Evolutionary conservation across 306 rosid genomes (phyloP).

Genomic region (Herpetospermum pedunculosum): DNA sequence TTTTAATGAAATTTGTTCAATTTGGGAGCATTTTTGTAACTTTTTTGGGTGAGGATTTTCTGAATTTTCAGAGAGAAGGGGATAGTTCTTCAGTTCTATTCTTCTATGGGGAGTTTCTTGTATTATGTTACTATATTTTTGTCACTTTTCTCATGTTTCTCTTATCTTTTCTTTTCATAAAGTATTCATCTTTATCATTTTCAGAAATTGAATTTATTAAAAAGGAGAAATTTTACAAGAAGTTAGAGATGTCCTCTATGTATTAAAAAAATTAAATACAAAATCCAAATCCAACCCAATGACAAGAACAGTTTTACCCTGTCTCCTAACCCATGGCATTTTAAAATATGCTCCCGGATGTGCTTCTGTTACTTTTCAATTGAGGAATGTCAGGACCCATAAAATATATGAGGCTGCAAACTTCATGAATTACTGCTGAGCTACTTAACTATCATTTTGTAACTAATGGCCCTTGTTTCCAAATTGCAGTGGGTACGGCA

Average conservation of each 20-base stretch:
- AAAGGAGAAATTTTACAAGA: not conserved
- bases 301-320: not conserved
- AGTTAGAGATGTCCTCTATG: not conserved
- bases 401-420: not conserved
- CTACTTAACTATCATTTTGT: not conserved
- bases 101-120: not conserved
- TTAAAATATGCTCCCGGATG: not conserved
- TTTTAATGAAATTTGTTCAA: not conserved
- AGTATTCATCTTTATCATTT: not conserved
- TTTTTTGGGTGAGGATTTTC: not conserved
- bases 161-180: not conserved
- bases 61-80: not conserved
- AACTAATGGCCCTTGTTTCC: slow-evolving; percentile 1
- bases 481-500: slow-evolving; percentile 76
- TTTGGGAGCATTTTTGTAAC: not conserved
- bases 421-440: not conserved
- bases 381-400: not conserved
- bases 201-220: not conserved
- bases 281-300: not conserved
- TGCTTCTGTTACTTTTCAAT: not conserved
- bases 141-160: not conserved
- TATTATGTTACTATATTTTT: not conserved
- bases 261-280: not conserved
- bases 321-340: not conserved
- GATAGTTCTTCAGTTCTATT: not conserved